phyloP scores from a whole-genome alignment of 495 filamentous ascomycete genomes.

The Rusavskia elegans region DNA sequence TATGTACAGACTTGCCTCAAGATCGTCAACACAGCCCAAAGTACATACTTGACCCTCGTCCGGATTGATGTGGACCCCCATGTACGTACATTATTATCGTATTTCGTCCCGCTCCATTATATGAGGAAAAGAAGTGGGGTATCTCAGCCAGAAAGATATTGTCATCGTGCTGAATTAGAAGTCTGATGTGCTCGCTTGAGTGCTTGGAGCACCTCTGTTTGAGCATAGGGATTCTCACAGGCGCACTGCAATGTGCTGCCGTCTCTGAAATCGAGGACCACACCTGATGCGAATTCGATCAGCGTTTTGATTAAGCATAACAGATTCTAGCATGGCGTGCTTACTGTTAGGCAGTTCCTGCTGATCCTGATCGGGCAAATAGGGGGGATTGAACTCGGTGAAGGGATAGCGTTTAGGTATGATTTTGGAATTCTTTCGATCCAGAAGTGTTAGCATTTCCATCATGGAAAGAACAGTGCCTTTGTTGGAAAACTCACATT shows the following conservation, averaged over 20 bases:
- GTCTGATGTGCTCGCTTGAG: not conserved
- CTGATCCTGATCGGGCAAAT: constrained; percentile 69
- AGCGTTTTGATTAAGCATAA: too few relatives aligned
- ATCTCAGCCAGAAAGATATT: not conserved
- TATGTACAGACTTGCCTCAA: too few relatives aligned
- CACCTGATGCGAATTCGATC: constrained; percentile 1
- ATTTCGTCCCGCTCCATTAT: not conserved
- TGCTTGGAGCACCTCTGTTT: constrained; percentile 37
- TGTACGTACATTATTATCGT: not conserved
- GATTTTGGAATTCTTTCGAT: constrained; percentile 29
- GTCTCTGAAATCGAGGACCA: constrained; percentile 68
- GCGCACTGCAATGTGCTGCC: constrained; percentile 76
- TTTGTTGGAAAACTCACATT: constrained; percentile 6
- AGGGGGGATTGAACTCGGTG: constrained; percentile 61
- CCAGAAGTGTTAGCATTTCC: constrained; percentile 9
- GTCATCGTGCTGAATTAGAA: not conserved
- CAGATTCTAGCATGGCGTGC: not conserved
- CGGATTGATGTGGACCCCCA: not conserved
- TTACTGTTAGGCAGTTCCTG: constrained; percentile 77
- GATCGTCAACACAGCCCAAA: too few relatives aligned
- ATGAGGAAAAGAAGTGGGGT: not conserved
- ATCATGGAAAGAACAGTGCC: not conserved
- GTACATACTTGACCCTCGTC: too few relatives aligned
- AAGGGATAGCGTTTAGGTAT: constrained; percentile 64
- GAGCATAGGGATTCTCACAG: constrained; percentile 63